Base-by-base conservation (phyloP, 306 rosid genomes). In the Prinsepia uniflora region DNA sequence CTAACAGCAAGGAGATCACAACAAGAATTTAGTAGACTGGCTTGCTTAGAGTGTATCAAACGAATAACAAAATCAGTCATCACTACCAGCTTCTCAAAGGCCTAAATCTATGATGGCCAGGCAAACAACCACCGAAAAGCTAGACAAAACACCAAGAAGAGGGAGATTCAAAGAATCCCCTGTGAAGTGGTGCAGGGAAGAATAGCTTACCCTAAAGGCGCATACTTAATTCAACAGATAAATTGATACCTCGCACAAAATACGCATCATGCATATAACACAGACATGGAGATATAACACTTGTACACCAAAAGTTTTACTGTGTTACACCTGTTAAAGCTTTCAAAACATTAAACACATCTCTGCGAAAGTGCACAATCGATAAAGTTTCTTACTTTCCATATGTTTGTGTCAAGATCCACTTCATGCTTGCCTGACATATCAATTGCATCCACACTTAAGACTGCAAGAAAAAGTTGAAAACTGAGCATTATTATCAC, bases 371-470 rank as follows among this genome's bases (percentile, higher is more conserved):
- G 45, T 70, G 14, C 11, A 14, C 69, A 12, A 22, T 67, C 12
- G 63, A 58, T 39, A 67, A 63, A 72, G 17, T 44, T 42, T 61
- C 86, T 84, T 80, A 94, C 99, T 82, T 94, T 94, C 99, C 97
- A 94, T 43, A 94, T 94, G 72, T 81, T 94, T 19, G 99, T 94
- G 74, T 94, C 99, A 19, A 94, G 96, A 86, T 94, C 99, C 77
- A 94, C 99, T 84, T 91, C 99, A 68, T 94, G 99, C 86, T 89
- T 94, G 67, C 99, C 99, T 13, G 99, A 94, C 99, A 94, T 86
- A 75, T 94, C 99, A 72, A 94, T 86, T 30, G 97, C 96, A 65
- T 94, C 99, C 13, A 94, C 96, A 82, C 99, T 91, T 54, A 94
- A 53, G 67, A 94, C 99, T 94, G 95, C 34, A 71, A 67, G 55